Base-by-base conservation (phyloP, 106 monocot genomes). In the Hemerocallis citrina region DNA sequence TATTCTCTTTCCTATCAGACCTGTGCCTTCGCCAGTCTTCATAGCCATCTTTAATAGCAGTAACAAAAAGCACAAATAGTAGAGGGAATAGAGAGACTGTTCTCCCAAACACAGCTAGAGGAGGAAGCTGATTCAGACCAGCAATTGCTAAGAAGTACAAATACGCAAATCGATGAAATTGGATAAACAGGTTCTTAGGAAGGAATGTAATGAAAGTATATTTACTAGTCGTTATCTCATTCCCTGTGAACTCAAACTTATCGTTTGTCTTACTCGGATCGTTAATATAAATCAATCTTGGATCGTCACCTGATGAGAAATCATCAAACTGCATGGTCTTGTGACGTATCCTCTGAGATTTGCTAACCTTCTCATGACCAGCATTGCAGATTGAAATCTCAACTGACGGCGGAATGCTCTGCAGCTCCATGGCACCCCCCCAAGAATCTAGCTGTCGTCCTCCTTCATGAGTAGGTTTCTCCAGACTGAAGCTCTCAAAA, bases 21-120 rank as follows among this genome's bases (percentile, higher is more conserved):
- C 96, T 74, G 69, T 98, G 96, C 15, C 96, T 78, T 28, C 96
- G 67, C 96, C 91, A 91, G 60, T 98, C 96, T 67, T 98, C 96
- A 71, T 98, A 98, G 0, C 96, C 96, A 85, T 98, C 91, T 71
- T 98, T 98, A 16, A 98, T 91, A 54, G 96, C 96, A 60, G 96
- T 98, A 24, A 98, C 96, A 77, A 84, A 77, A 23, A 96, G 81
- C 24, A 96, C 96, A 79, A 96, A 91, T 6, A 98, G 81, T 12
- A 98, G 90, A 21, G 96, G 96, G 34, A 98, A 98, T 20, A 98
- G 81, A 67, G 96, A 98, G 27, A 83, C 91, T 8, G 96, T 98
- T 64, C 96, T 81, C 54, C 96, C 96, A 81, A 98, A 98, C 20
- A 98, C 91, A 29, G 96, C 96, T 13, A 98, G 62, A 47, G 96